Evolutionary conservation across 768 basidiomycete genomes (phyloP).

Genomic region (Hydnomerulius pinastri): DNA sequence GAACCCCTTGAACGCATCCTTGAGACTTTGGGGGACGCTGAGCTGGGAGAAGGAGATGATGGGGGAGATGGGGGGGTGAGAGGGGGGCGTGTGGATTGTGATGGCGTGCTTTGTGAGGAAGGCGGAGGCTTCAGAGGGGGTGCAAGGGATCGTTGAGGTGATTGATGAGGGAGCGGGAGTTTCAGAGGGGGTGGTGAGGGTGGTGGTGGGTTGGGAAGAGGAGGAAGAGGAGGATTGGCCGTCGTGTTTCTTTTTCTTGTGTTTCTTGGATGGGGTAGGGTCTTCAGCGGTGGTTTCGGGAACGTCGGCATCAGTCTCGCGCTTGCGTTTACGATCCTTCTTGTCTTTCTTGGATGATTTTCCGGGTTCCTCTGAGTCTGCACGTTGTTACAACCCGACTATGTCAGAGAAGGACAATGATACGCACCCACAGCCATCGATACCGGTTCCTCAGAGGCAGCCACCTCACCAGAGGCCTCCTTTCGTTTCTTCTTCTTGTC

Average conservation of each 20-base stretch:
- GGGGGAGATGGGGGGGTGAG: slow-evolving; percentile 54
- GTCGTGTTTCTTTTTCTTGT: slow-evolving; percentile 29
- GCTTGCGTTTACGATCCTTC: slow-evolving; percentile 30
- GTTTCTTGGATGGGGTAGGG: slow-evolving; percentile 19
- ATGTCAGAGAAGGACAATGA: background rate
- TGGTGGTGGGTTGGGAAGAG: slow-evolving; percentile 13
- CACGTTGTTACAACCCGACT: background rate
- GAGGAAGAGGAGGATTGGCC: slow-evolving; percentile 4
- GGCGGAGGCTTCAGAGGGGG: slow-evolving; percentile 48
- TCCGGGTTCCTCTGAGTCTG: slow-evolving; percentile 2
- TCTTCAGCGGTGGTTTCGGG: background rate
- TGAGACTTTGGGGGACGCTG: slow-evolving; percentile 62
- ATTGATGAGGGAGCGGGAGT: slow-evolving; percentile 45
- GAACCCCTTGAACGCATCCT: slow-evolving; percentile 66
- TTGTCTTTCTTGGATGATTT: slow-evolving; percentile 11
- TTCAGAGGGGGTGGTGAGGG: slow-evolving; percentile 32
- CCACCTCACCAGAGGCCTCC: background rate
- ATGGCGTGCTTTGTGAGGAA: slow-evolving; percentile 77
- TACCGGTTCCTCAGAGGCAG: background rate
- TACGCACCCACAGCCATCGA: slow-evolving; percentile 3
- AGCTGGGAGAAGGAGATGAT: slow-evolving; percentile 77
- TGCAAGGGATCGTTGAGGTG: slow-evolving; percentile 29
- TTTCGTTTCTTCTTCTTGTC: slow-evolving; percentile 18
- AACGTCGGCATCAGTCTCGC: slow-evolving; percentile 4
- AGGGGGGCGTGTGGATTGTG: slow-evolving; percentile 60